phyloP scores from a whole-genome alignment of 192 early-diverging fungal species.

The Backusella macrospora region DNA sequence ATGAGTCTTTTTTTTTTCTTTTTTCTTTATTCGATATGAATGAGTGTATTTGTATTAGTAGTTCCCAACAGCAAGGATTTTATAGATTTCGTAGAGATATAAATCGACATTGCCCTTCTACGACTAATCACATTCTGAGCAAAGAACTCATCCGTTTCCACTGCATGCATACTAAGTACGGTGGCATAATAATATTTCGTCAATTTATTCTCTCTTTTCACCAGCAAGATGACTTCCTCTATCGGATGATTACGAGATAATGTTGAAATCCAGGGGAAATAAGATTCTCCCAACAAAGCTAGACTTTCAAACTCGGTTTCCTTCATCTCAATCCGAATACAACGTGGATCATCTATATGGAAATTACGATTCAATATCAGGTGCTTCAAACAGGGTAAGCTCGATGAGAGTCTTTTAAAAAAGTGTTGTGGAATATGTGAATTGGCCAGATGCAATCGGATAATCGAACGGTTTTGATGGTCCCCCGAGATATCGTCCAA shows the following conservation, averaged over 20 bases:
- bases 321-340: not conserved
- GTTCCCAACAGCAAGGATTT: not conserved
- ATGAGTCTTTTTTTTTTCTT: too few relatives aligned
- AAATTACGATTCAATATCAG: not conserved
- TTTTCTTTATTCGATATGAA: not conserved
- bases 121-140: not conserved
- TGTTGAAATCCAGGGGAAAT: slow-evolving; percentile 6
- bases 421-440: not conserved
- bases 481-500: not conserved
- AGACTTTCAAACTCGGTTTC: not conserved
- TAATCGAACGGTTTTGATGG: not conserved
- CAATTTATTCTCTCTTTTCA: not conserved
- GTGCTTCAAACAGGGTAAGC: not conserved
- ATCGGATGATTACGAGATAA: not conserved
- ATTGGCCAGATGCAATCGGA: not conserved
- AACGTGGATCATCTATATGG: not conserved
- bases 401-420: not conserved
- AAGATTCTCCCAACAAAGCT: not conserved
- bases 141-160: not conserved
- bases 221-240: not conserved
- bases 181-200: not conserved
- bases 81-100: not conserved
- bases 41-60: not conserved
- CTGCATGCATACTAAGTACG: not conserved
- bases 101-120: not conserved